Evolutionary conservation across 257 asterid genomes (phyloP), one percentile per base, ranked within the genome.

Genomic region (Anisodus acutangulus): DNA sequence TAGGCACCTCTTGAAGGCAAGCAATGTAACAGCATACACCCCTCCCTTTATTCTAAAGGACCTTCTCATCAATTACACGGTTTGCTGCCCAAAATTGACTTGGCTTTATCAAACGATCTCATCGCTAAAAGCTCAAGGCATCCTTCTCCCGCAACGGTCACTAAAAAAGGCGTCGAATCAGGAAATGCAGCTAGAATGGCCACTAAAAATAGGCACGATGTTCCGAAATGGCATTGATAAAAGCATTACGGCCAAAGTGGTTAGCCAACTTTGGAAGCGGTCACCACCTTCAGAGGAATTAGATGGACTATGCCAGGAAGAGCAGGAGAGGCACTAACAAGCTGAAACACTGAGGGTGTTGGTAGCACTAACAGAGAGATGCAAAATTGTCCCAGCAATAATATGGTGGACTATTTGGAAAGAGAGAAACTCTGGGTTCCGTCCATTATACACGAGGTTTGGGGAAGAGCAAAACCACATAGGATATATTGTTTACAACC

Each of bases 41-140:
- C 71, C 31, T 64, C 45, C 69, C 71, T 64, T 68, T 15, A 47
- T 39, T 68, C 22, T 68, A 68, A 39, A 37, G 17, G 76, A 68
- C 13, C 43, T 37, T 39, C 12, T 37, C 76, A 68, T 68, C 53
- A 68, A 68, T 39, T 68, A 39, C 26, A 68, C 7, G 6, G 78
- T 16, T 39, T 68, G 26, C 53, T 68, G 47, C 53, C 53, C 53
- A 68, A 54, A 54, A 4, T 68, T 68, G 26, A 16, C 26, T 8
- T 68, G 78, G 53, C 78, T 68, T 67, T 15, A 12, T 68, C 12
- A 68, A 68, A 68, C 13, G 9, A 37, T 68, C 12, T 37, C 78
- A 15, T 39, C 51, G 16, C 26, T 68, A 37, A 68, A 37, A 68
- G 11, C 22, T 26, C 49, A 68, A 13, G 4, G 3, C 7, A 0